phyloP scores from a whole-genome alignment of 2,329 filamentous ascomycete species.

The Emergomyces africanus region DNA sequence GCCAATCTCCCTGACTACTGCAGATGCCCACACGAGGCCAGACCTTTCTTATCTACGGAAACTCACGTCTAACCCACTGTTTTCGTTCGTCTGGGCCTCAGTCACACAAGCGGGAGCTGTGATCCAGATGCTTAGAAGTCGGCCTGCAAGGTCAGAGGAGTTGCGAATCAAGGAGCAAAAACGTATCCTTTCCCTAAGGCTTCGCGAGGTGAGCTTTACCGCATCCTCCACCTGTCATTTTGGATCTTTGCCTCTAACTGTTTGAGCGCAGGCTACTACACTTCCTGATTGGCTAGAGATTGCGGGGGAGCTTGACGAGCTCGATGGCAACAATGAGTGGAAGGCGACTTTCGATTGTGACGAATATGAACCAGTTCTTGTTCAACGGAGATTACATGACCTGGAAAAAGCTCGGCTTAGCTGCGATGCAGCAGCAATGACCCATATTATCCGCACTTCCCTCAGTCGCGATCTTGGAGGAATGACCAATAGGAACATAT shows the following conservation, averaged over 20 bases:
- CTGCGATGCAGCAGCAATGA: conserved; percentile 62
- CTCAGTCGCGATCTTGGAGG: conserved; percentile 70
- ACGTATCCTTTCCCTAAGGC: conserved; percentile 49
- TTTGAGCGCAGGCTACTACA: conserved; percentile 16
- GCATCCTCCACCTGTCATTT: background rate
- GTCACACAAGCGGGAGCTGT: conserved; percentile 25
- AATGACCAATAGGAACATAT: conserved; percentile 72
- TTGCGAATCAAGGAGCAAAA: conserved; percentile 44
- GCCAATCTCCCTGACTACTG: background rate
- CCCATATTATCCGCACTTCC: conserved; percentile 67
- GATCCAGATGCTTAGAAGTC: conserved; percentile 36
- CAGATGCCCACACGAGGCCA: background rate
- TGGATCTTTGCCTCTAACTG: background rate
- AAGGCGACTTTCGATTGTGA: conserved; percentile 54
- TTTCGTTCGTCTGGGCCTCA: conserved; percentile 15
- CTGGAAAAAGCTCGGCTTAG: conserved; percentile 61
- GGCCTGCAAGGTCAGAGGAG: conserved; percentile 36
- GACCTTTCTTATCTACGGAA: conserved; percentile 12
- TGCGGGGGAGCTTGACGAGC: conserved; percentile 60
- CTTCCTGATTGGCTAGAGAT: conserved; percentile 62
- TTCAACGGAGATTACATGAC: conserved; percentile 56
- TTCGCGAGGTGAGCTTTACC: conserved; percentile 48
- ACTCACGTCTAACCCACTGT: conserved; percentile 19
- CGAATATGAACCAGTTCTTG: conserved; percentile 59
- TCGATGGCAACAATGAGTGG: conserved; percentile 75